Evolutionary conservation across 2,329 filamentous ascomycete genomes (phyloP), one percentile per base, ranked within the genome.

Genomic region (Beauveria bassiana): DNA sequence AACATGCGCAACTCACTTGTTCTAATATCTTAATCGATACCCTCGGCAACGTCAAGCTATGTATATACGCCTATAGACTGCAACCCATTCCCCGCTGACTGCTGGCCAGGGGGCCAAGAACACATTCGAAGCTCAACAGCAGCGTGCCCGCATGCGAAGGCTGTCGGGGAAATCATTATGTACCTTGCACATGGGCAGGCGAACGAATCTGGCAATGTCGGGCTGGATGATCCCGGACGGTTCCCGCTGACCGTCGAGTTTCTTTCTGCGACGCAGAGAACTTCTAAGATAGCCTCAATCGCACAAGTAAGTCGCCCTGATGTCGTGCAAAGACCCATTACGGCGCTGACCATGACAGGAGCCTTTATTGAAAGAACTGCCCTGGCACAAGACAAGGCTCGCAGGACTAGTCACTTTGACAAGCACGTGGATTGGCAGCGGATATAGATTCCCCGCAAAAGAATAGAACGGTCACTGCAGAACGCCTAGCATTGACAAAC

Each of bases 1-100:
- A 63, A 26, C 52, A 63, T 46, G 40, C 42, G 20, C 34, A 58
- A 53, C 45, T 63, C n/a, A 61, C 49, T 16, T 54, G 28, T 55
- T 63, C 57, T 18, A 63, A 61, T 58, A 61, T 63, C 12, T 45
- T 63, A 26, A 43, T 63, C 22, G 38, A 63, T 43, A 34, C 18
- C 14, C 34, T 53, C 34, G 45, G 58, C 43, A 61, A 49, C 20
- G 38, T 63, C 16, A 63, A 63, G 46, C 57, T 63, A 22, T 63
- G 34, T 63, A 61, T 14, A 51, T 57, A 20, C 55, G 42, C 45
- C 38, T 42, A 7, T 12, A 18, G 31, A 24, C 38, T 9, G 20
- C 40, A 4, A 22, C 4, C 22, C n/a, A 56, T 24, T 53, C 55
- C 55, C 54, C 38, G 46, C 54, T 62, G 22, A 49, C 24, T 28